A percentile compares a stretch with the other conserved stretches of the same genome.
These are phyloP conservation scores for Diacronema lutheri DNA, from an alignment of 78 protist genomes.

Conservation along the genomic window DNA sequence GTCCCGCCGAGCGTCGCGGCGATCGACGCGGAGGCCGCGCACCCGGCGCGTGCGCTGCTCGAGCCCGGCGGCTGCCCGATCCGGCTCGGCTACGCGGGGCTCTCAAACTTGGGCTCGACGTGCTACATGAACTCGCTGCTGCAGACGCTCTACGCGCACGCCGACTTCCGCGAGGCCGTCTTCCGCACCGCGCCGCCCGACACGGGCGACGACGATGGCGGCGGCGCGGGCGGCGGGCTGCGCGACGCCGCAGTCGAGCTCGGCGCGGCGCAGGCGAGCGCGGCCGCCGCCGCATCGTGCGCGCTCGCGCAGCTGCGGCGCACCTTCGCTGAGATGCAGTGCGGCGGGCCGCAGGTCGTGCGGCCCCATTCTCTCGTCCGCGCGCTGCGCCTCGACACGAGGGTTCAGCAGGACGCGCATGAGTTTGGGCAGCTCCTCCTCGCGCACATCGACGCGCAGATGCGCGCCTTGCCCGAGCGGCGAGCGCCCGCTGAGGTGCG, in stretches of 20 bases:
- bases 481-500: too few species aligned
- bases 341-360: too few species aligned
- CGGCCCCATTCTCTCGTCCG: neutral
- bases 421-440: neutral
- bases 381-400: neutral
- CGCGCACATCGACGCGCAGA: neutral
- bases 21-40: too few species aligned
- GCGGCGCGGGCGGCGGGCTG: too few species aligned
- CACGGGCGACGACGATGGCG: too few species aligned
- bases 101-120: slow-evolving; percentile 79
- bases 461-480: neutral
- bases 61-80: too few species aligned
- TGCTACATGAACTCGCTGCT: slow-evolving; percentile 83
- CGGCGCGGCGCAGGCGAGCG: too few species aligned
- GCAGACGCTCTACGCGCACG: slow-evolving; percentile 68
- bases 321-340: neutral
- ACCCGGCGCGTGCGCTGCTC: too few species aligned
- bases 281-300: too few species aligned
- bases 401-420: neutral
- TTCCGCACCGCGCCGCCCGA: neutral
- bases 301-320: neutral
- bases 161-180: slow-evolving; percentile 42
- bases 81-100: slow-evolving; percentile 39
- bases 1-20: too few species aligned
- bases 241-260: too few species aligned